Evolutionary conservation across 345 rosid species (phyloP).

Genomic region (Gossypium australe): DNA sequence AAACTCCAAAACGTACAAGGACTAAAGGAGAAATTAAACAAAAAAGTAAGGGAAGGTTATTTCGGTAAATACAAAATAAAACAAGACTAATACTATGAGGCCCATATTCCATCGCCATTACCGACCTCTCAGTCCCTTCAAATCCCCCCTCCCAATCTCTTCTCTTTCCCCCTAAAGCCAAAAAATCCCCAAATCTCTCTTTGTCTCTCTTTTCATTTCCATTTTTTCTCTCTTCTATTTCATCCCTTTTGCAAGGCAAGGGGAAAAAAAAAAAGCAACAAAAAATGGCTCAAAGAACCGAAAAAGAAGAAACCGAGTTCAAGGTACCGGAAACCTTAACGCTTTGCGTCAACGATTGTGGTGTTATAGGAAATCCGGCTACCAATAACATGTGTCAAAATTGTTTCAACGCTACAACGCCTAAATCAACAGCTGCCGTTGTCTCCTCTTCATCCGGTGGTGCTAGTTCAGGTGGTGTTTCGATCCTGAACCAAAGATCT

Average conservation of each 20-base stretch:
- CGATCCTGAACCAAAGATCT: constrained; percentile 42
- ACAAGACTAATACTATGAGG: constrained; percentile 33
- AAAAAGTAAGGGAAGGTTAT: constrained; percentile 22
- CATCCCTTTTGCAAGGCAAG: background rate
- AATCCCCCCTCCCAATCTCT: constrained; percentile 6
- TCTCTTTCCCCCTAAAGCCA: background rate
- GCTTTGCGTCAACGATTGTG: constrained; percentile 73
- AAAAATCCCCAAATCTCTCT: background rate
- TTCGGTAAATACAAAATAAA: constrained; percentile 19
- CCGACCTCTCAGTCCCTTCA: constrained; percentile 48
- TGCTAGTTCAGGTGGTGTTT: background rate
- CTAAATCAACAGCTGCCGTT: constrained; percentile 23
- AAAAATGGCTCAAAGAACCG: constrained; percentile 64
- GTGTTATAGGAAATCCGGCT: constrained; percentile 81
- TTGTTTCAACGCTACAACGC: constrained; percentile 69
- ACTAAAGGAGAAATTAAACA: background rate
- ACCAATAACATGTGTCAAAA: constrained; percentile 97
- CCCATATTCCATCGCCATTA: constrained; percentile 54
- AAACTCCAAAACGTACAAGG: no score
- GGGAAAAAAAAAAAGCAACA: background rate
- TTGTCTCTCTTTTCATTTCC: background rate
- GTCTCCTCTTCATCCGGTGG: background rate
- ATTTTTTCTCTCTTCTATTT: background rate
- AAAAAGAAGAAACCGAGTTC: constrained; percentile 93
- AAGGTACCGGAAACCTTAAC: constrained; percentile 80